A percentile compares a stretch with the other conserved stretches of the same genome.
Conservation (phyloP, 371 early-diverging fungal species). For the Massospora cicadina region DNA sequence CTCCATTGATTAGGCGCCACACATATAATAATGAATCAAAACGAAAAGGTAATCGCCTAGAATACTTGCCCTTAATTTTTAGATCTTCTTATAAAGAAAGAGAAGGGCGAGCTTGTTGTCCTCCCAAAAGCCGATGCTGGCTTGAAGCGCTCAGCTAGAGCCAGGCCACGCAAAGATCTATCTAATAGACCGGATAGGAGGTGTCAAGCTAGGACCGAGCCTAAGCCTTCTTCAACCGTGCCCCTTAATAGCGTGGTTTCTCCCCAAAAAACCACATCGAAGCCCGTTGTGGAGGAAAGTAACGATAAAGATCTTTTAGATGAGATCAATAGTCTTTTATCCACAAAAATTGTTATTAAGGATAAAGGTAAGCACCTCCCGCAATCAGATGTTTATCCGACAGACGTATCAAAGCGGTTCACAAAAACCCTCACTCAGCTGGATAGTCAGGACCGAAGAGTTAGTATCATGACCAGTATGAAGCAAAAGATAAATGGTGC, state of each 20-base stretch:
- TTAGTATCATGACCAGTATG: not conserved
- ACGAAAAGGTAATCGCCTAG: not conserved
- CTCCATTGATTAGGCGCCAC: not conserved
- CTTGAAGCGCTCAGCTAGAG: slow-evolving; percentile 4
- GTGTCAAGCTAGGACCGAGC: not conserved
- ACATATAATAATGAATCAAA: slow-evolving; percentile 4
- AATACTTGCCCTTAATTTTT: not conserved
- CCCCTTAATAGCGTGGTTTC: not conserved
- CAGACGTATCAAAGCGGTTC: too few relatives aligned
- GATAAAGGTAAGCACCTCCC: too few relatives aligned
- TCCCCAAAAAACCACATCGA: not conserved
- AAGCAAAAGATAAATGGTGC: not conserved
- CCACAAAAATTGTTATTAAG: not conserved
- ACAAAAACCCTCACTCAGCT: too few relatives aligned
- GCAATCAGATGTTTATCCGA: too few relatives aligned
- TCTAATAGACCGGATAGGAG: not conserved
- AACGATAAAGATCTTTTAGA: not conserved
- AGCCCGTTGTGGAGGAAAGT: not conserved
- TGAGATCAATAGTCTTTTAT: not conserved
- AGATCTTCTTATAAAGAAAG: slow-evolving; percentile 11
- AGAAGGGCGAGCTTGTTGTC: slow-evolving; percentile 6
- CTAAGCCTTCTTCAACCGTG: not conserved
- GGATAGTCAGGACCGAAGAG: not conserved
- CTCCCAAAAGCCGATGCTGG: slow-evolving; percentile 4
- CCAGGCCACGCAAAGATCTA: slow-evolving; percentile 6